A percentile compares a stretch with the other conserved stretches of the same genome.
phyloP scores from a whole-genome alignment of 1,284 basidiomycete species.

The Microbotryomycetes sp. region DNA sequence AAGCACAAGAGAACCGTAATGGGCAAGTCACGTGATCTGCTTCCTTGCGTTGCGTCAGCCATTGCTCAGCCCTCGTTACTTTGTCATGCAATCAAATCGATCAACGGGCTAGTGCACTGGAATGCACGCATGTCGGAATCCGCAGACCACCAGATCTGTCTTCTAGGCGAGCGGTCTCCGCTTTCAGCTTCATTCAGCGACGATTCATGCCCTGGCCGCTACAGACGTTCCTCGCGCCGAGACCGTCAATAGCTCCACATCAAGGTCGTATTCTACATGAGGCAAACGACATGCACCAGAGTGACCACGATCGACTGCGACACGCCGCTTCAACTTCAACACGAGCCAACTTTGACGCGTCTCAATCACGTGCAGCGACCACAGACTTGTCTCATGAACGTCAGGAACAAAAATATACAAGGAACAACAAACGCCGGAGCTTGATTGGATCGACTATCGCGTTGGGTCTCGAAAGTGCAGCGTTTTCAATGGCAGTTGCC shows the following conservation, averaged over 20 bases:
- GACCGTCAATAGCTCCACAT: background rate
- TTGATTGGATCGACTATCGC: slow-evolving; percentile 4
- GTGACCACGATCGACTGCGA: background rate
- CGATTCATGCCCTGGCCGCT: background rate
- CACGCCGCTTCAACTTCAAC: background rate
- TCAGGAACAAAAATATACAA: background rate
- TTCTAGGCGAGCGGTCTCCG: no score
- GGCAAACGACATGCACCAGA: background rate
- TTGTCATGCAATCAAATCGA: no score
- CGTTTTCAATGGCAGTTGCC: slow-evolving; percentile 2
- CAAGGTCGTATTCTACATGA: background rate
- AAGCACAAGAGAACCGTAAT: no score
- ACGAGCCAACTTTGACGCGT: slow-evolving; percentile 2
- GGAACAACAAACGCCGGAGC: background rate
- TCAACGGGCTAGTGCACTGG: no score
- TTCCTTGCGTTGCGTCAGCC: no score
- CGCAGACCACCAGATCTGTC: no score
- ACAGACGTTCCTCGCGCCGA: background rate
- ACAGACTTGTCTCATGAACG: background rate
- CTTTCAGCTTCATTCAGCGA: no score
- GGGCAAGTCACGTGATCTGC: no score
- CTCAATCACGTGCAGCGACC: background rate
- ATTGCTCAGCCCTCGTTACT: no score
- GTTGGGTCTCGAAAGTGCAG: slow-evolving; percentile 7
- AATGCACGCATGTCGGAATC: no score